Base-by-base conservation (phyloP, 1,139 yeast species). In the Taphrina wiesneri region DNA sequence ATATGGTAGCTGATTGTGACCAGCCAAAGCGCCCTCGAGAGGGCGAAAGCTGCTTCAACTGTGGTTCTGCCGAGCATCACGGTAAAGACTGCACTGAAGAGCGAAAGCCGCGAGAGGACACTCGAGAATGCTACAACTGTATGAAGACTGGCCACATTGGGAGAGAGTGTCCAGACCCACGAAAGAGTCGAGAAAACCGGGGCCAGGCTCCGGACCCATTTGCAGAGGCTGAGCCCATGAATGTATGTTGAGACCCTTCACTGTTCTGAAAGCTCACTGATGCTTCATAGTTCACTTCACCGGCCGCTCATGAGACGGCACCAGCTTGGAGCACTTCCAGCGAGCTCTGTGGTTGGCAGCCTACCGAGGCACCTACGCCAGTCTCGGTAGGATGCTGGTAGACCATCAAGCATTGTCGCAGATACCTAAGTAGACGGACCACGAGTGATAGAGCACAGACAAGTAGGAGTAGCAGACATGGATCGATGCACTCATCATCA, bases 91-190 rank as follows among this genome's bases (percentile, higher is more conserved):
- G 59, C 30, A 17, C 56, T 19, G 56, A 52, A 28, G 45, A 30
- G 3, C 32, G 49, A 28, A 54, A 25, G 59, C 46, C 47, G 5
- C 34, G 59, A 36, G 59, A 25, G 28, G 59, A 54, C 21, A 54
- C 17, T 17, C 36, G 59, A 41, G 59, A 19, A 9, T 54, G 59
- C 25, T 19, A 54, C 32, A 54, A 54, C 15, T 54, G 59, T 41
- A 7, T 39, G 3, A n/a, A 39, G 32, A 39, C 36, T 25, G 59
- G 59, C n/a, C 59, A 54, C 59, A 39, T 54, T 15, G 36, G 47
- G 2, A 15, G 34, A 54, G 59, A 54, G 9, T 54, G 59, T 54
- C 59, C 59, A 23, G 36, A 54, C n/a, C 59, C 59, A 25, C 46
- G 59, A 7, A 36, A 17, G 21, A 21, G 28, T 11, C 26, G 49